Evolutionary conservation across 2,329 filamentous ascomycete species (phyloP).

Genomic region (Camillea tinctor): DNA sequence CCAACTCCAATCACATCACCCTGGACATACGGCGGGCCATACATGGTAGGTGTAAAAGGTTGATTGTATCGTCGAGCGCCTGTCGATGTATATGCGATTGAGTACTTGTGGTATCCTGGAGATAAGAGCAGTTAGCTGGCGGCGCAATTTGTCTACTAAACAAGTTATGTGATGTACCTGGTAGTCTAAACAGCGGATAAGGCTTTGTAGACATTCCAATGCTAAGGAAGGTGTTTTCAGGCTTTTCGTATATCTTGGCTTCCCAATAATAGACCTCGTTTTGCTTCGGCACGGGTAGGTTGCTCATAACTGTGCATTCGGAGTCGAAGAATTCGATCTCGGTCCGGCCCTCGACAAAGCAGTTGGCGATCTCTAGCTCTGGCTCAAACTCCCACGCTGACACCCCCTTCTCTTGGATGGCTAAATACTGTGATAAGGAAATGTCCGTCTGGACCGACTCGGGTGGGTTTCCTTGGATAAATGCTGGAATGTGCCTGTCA

Average conservation of each 20-base stretch:
- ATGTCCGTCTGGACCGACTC: conserved; percentile 97
- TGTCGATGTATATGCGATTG: conserved; percentile 85
- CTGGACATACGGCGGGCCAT: conserved; percentile 83
- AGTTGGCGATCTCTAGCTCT: conserved; percentile 98
- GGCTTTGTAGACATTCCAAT: conserved; percentile 97
- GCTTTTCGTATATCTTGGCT: conserved; percentile 97
- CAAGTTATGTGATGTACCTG: conserved; percentile 59
- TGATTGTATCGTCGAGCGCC: conserved; percentile 90
- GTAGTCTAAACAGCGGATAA: conserved; percentile 90
- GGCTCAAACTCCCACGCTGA: conserved; percentile 99
- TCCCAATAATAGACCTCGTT: conserved; percentile 99
- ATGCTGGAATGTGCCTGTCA: conserved; percentile 57
- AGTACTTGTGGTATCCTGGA: conserved; percentile 85
- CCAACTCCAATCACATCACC: conserved; percentile 95
- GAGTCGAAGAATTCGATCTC: conserved; percentile 99
- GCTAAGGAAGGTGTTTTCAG: conserved; percentile 80
- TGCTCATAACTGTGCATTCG: conserved; percentile 95
- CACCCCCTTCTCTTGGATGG: conserved; percentile 99
- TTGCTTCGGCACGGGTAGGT: conserved; percentile 94
- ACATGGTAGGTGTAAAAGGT: conserved; percentile 76
- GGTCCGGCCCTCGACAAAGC: conserved; percentile 93
- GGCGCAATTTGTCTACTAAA: not conserved
- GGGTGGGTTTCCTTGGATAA: conserved; percentile 88
- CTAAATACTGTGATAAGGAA: conserved; percentile 93
- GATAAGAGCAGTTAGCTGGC: conserved; percentile 6